Base-by-base conservation (phyloP, 2,329 filamentous ascomycete genomes). In the Chrysosporium queenslandicum region DNA sequence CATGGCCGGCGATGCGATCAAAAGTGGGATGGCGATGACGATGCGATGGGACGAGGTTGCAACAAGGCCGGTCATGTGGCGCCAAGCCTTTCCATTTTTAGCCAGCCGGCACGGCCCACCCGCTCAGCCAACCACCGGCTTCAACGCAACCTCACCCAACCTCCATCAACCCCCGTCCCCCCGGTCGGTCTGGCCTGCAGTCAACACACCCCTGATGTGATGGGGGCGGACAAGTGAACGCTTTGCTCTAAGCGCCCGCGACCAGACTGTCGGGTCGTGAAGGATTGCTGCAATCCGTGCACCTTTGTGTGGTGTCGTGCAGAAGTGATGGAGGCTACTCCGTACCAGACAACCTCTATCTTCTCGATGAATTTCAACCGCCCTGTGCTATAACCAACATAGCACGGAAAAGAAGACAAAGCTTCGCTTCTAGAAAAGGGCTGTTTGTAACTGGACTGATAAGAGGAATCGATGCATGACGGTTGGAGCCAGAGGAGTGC, bases 11-110 rank as follows among this genome's bases (percentile, higher is more conserved):
- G n/a, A 7, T 12, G 32, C 4, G 6, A 4, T 14, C 9, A 16
- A 5, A 20, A 29, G 21, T n/a, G 40, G 21, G 20, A 42, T 9
- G 20, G 23, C 20, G 12, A 16, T 5, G 34, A 18, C 4, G 34
- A 37, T 37, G 34, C 9, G 42, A 18, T 32, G 42, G n/a, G n/a
- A n/a, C n/a, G 43, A 47, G 30, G 45, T 47, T 37, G 20, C 34
- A 47, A 21, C 46, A 40, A 48, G 32, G 46, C 37, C 29, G 46
- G 47, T 50, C 47, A 50, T 21, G 36, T 50, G 47, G 25, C 20
- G 47, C 47, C 47, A 50, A 50, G 47, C 6, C 23, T 40, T 23
- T 42, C 27, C 27, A 23, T 42, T 34, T 47, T 50, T 41, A 25
- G 47, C 14, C 16, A 21, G 21, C 23, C 3, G n/a, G 12, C 36